Evolutionary conservation across 1,139 yeast species (phyloP), one percentile per base, ranked within the genome.

Genomic region (Candida tetrigidarum): DNA sequence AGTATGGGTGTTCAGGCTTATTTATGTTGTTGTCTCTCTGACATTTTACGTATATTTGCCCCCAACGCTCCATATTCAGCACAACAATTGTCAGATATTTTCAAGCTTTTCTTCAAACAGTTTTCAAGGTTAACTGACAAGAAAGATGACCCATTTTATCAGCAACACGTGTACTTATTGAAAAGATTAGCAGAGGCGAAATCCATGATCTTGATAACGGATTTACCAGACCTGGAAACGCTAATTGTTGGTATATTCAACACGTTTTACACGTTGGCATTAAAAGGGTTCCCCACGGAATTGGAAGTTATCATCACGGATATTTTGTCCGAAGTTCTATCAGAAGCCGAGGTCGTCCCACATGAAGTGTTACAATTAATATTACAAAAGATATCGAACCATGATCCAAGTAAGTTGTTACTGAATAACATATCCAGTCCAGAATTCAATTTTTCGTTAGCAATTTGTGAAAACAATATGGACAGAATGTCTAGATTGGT

Each of bases 21-120:
- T 49, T 78, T 79, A 2, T 84, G 95, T 14, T 86, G 96, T 57
- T 83, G 95, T 50, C 55, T 91, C 9, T 77, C 92, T 3, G 96
- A 91, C 60, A 71, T 92, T 11, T 65, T 92, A 36, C 74, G 96
- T 48, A 65, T 91, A 9, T 85, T 76, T 59, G 97, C 97, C 0
- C 97, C 97, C 0, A 89, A 91, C 63, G 96, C 97, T 4, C 97
- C 98, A 5, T 91, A 78, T 63, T 81, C 88, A 2, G 82, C 83
- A 28, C 54, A 67, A 1, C 85, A 86, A 51, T 67, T 91, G 26
- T 69, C 82, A 1, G 81, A 75, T 23, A 73, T 85, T n/a, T 86
- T 86, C 66, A 76, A 71, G 50, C 67, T 84, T 5, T 81, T 89
- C 56, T 75, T 85, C 52, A 66, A 69, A 28, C 93, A 87, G 59